Percentiles rank a stretch among this genome's conserved stretches.
These are phyloP conservation scores for Geotrichum carabidarum DNA, from an alignment of 1,139 yeast genomes.

Conservation along the genomic window DNA sequence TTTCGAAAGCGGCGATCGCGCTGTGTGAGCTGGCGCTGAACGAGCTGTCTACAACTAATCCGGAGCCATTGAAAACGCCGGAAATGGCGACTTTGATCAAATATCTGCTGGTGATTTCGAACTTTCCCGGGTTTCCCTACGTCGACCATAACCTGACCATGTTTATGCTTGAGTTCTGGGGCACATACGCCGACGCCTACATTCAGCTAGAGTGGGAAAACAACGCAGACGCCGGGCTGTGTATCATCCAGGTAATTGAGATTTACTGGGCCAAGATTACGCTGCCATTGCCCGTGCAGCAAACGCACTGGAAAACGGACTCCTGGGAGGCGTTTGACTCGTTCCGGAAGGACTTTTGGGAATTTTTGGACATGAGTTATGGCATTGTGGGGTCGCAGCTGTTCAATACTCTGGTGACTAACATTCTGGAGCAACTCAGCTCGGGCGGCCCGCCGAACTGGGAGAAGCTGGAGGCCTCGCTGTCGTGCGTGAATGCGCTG, in stretches of 20 bases:
- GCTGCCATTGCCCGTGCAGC: conserved; percentile 36
- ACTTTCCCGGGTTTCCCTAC: conserved; percentile 56
- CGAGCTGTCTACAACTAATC: conserved; percentile 11
- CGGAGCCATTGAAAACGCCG: conserved; percentile 3
- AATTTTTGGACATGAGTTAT: conserved; percentile 65
- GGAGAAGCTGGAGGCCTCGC: conserved; percentile 60
- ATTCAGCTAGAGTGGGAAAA: conserved; percentile 47
- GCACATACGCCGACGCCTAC: conserved; percentile 60
- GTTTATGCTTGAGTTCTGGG: conserved; percentile 75
- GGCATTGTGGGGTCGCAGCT: conserved; percentile 57
- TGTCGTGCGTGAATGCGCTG: conserved; percentile 55
- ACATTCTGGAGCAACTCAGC: conserved; percentile 35
- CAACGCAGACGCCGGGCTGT: conserved; percentile 27
- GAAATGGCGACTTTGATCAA: conserved; percentile 23
- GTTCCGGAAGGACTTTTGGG: conserved; percentile 69
- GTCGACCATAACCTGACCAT: conserved; percentile 64
- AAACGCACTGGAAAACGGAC: conserved; percentile 29
- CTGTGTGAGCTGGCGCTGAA: conserved; percentile 15
- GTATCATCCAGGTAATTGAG: conserved; percentile 47
- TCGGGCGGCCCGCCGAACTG: conserved; percentile 26
- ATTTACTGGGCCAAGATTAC: conserved; percentile 62
- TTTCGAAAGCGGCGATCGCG: conserved; percentile 15
- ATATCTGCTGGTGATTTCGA: conserved; percentile 50
- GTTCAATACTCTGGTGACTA: conserved; percentile 47
- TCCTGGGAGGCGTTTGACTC: conserved; percentile 53